Evolutionary conservation across 495 filamentous ascomycete species (phyloP).

Genomic region (Neurospora intermedia): DNA sequence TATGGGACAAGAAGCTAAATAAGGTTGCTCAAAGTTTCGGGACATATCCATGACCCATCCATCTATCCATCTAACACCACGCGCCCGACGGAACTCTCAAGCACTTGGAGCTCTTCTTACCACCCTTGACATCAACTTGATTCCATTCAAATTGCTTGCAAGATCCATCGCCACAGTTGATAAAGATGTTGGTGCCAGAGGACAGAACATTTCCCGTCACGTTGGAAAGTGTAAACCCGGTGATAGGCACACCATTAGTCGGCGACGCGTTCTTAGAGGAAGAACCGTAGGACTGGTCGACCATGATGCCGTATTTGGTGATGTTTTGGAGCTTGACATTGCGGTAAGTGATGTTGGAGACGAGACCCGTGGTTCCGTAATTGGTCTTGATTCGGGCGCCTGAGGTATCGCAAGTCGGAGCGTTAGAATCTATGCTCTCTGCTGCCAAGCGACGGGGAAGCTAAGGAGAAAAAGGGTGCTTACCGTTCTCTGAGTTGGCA

Average conservation of each 20-base stretch:
- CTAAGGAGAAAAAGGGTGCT: background rate
- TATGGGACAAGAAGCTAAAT: background rate
- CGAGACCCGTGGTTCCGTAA: constrained; percentile 43
- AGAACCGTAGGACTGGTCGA: constrained; percentile 63
- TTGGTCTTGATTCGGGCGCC: constrained; percentile 56
- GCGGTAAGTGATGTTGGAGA: constrained; percentile 47
- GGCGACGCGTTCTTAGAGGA: constrained; percentile 46
- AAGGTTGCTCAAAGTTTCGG: too few relatives aligned
- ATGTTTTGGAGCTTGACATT: constrained; percentile 53
- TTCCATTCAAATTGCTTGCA: constrained; percentile 42
- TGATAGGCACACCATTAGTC: constrained; percentile 52
- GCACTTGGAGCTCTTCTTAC: constrained; percentile 34
- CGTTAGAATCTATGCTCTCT: background rate
- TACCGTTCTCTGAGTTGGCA: constrained; percentile 41
- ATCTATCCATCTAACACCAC: background rate
- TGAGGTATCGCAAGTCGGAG: background rate
- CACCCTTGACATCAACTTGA: constrained; percentile 36
- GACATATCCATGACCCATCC: background rate
- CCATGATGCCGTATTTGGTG: constrained; percentile 51
- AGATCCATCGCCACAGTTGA: constrained; percentile 41
- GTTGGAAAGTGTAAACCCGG: constrained; percentile 40
- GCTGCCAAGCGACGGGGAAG: background rate
- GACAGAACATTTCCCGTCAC: constrained; percentile 41
- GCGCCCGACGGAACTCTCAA: constrained; percentile 4
- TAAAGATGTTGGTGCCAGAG: constrained; percentile 37